A percentile compares a stretch with the other conserved stretches of the same genome.
These are phyloP conservation scores for Sanghuangporus weigelae DNA, from an alignment of 1,284 basidiomycete species.

Conservation along the genomic window DNA sequence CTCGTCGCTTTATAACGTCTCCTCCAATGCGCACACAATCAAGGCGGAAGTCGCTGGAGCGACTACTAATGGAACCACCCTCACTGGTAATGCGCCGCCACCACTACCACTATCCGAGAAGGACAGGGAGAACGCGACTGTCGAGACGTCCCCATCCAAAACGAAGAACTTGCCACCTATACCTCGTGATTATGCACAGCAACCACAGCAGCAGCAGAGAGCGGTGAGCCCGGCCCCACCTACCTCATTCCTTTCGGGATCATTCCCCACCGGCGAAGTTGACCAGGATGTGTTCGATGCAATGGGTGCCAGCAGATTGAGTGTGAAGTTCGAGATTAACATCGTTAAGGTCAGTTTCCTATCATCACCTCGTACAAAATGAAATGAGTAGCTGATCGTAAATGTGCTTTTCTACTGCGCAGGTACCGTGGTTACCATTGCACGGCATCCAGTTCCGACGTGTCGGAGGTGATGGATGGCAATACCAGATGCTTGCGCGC, in stretches of 20 bases:
- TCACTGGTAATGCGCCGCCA: neutral
- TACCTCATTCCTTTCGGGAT: slow-evolving; percentile 35
- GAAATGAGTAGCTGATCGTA: slow-evolving; percentile 9
- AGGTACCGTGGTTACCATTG: slow-evolving; percentile 92
- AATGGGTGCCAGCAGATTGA: slow-evolving; percentile 68
- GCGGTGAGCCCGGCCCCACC: slow-evolving; percentile 25
- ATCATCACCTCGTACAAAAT: neutral
- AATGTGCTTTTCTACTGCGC: slow-evolving; percentile 9
- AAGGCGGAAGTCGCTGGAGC: slow-evolving; percentile 29
- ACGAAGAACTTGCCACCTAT: slow-evolving; percentile 67
- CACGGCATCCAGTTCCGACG: slow-evolving; percentile 96
- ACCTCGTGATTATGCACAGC: slow-evolving; percentile 52
- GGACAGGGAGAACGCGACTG: neutral
- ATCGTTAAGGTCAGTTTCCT: slow-evolving; percentile 79
- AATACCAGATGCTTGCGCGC: slow-evolving; percentile 96
- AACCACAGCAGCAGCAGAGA: slow-evolving; percentile 8
- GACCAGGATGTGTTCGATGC: slow-evolving; percentile 68
- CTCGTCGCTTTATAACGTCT: slow-evolving; percentile 76
- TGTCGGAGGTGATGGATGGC: slow-evolving; percentile 91
- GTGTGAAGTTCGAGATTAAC: slow-evolving; percentile 91
- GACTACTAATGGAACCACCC: slow-evolving; percentile 21
- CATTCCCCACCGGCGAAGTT: slow-evolving; percentile 56
- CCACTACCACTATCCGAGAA: neutral
- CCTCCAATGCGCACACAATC: slow-evolving; percentile 47
- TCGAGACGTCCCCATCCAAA: slow-evolving; percentile 33